Evolutionary conservation across 495 filamentous ascomycete genomes (phyloP), one percentile per base, ranked within the genome.

Genomic region (Choiromyces venosus): DNA sequence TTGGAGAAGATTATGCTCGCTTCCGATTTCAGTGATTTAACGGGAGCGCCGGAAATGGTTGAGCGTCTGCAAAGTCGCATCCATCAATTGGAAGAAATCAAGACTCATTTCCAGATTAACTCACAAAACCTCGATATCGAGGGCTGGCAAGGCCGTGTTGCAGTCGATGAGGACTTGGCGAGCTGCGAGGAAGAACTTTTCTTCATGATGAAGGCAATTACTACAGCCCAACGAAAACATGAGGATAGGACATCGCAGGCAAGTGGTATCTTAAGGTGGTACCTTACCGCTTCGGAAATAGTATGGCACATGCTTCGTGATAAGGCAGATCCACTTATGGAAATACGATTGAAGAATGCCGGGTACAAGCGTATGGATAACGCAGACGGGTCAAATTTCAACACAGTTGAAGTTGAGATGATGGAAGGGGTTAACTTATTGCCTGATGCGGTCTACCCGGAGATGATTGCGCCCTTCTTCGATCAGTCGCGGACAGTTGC

Each of bases 171-270:
- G 61, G 95, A 99, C 79, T 85, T 99, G 70, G 87, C 91, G 25
- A 88, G 87, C 67, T 97, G 91, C 80, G 96, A 98, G 80, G 96
- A 99, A 79, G 96, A 99, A 83, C 84, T 99, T 42, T 99, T 99
- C 85, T 99, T 99, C 84, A 91, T 98, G 87, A 97, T 98, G 96
- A 97, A 99, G 78, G 95, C 95, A 33, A 98, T 99, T 82, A 99
- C 94, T 0, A 94, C 94, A 4, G 93, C 93, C 12, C 95, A 99
- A 81, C 85, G 93, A 71, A 94, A 93, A 79, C 88, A 88, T 65
- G 92, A 96, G 71, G 93, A 92, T 66, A 83, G 88, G 69, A 79
- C 83, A 74, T 87, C 87, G 2, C 87, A 91, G 75, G 89, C 89
- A 64, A 94, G 87, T 77, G 93, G 93, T 16, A 74, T 77, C 8